Conservation (phyloP, 2,329 filamentous ascomycete genomes). For the Nigrograna mackinnonii region DNA sequence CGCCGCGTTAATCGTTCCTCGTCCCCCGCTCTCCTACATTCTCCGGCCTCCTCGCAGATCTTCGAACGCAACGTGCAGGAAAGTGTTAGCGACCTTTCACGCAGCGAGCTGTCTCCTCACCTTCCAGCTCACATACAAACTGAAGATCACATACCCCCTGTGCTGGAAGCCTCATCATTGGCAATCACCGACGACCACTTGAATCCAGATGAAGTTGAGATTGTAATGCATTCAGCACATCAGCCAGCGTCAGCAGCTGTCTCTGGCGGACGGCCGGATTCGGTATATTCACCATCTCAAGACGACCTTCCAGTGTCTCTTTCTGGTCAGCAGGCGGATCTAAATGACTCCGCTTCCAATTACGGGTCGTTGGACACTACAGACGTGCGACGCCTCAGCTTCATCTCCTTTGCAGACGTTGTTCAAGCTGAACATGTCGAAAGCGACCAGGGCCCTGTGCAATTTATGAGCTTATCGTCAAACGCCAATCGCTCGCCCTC, state of each 20-base stretch:
- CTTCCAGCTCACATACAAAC: slow-evolving; percentile 93
- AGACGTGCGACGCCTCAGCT: slow-evolving; percentile 83
- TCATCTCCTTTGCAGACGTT: slow-evolving; percentile 96
- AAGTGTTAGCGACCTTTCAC: slow-evolving; percentile 46
- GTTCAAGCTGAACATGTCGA: slow-evolving; percentile 82
- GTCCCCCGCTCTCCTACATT: slow-evolving; percentile 75
- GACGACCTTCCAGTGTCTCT: slow-evolving; percentile 25
- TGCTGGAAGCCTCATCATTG: slow-evolving; percentile 86
- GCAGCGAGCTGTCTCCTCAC: slow-evolving; percentile 71
- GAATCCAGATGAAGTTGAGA: slow-evolving; percentile 88
- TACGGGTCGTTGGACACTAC: slow-evolving; percentile 77
- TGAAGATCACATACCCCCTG: slow-evolving; percentile 90
- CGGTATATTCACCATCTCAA: slow-evolving; percentile 36
- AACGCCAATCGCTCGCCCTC: slow-evolving; percentile 71
- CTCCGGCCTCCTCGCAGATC: slow-evolving; percentile 76
- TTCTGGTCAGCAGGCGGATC: slow-evolving; percentile 25
- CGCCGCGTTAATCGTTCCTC: slow-evolving; percentile 64
- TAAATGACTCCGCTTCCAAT: slow-evolving; percentile 69
- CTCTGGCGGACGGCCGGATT: slow-evolving; percentile 35
- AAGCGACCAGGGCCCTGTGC: slow-evolving; percentile 69
- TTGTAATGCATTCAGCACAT: slow-evolving; percentile 83
- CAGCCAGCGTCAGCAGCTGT: slow-evolving; percentile 76
- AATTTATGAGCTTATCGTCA: slow-evolving; percentile 69
- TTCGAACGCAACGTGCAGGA: slow-evolving; percentile 97
- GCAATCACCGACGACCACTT: slow-evolving; percentile 87